phyloP scores from a whole-genome alignment of 169 alveolate species.

The Plasmodium malariae region DNA sequence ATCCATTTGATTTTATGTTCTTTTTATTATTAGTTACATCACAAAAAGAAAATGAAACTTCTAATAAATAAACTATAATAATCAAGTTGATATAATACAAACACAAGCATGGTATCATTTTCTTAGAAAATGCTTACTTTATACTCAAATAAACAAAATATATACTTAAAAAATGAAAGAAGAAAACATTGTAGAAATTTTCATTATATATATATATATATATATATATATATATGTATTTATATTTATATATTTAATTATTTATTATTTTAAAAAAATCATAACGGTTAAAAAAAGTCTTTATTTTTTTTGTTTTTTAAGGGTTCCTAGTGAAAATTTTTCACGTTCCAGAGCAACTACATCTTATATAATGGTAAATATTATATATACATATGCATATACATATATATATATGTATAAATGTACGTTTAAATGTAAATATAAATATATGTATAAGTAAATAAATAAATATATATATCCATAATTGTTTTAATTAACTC shows the following conservation, averaged over 20 bases:
- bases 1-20: neutral
- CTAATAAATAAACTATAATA: constrained; percentile 5
- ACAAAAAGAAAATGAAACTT: constrained; percentile 14
- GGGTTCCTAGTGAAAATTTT: neutral
- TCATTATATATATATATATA: neutral
- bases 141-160: neutral
- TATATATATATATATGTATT: too few relatives aligned
- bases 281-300: too few relatives aligned
- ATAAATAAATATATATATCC: neutral
- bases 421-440: neutral
- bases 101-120: constrained; percentile 40
- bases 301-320: too few relatives aligned
- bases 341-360: neutral
- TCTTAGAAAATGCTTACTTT: constrained; percentile 17
- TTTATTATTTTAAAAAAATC: too few relatives aligned
- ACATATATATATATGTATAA: too few relatives aligned
- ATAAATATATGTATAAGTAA: neutral
- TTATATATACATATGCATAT: too few relatives aligned
- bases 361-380: too few relatives aligned
- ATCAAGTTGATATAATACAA: constrained; percentile 11
- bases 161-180: neutral
- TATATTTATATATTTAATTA: too few relatives aligned
- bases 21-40: constrained; percentile 5
- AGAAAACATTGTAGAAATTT: neutral
- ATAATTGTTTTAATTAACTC: too few relatives aligned